Evolutionary conservation across 2,329 filamentous ascomycete species (phyloP).

Genomic region (Fusarium staphyleae): DNA sequence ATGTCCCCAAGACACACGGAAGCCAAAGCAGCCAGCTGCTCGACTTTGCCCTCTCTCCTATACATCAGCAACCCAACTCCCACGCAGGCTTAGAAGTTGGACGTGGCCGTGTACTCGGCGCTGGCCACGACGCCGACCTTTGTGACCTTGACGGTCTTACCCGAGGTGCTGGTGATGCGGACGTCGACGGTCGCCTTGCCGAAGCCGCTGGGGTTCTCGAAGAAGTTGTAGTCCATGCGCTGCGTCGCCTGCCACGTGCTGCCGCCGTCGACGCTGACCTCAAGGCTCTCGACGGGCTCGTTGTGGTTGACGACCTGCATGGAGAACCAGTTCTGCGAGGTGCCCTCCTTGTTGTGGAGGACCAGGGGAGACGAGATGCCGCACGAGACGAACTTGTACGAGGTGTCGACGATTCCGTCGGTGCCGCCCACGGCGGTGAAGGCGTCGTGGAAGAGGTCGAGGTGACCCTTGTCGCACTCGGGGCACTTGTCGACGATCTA

Average conservation of each 20-base stretch:
- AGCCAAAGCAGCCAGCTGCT: constrained; percentile 24
- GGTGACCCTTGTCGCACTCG: constrained; percentile 50
- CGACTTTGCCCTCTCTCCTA: not conserved
- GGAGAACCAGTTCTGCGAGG: constrained; percentile 51
- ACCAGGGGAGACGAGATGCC: constrained; percentile 51
- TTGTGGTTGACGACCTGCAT: constrained; percentile 70
- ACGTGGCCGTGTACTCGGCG: constrained; percentile 40
- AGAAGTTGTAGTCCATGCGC: constrained; percentile 66
- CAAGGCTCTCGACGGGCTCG: constrained; percentile 60
- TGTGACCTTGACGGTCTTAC: constrained; percentile 59
- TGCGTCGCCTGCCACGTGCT: constrained; percentile 64
- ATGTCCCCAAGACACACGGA: not conserved
- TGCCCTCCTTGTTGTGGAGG: constrained; percentile 55
- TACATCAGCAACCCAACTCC: not conserved
- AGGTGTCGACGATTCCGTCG: constrained; percentile 48
- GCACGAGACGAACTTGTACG: constrained; percentile 49
- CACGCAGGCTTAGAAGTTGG: constrained; percentile 43
- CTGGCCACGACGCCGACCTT: constrained; percentile 53
- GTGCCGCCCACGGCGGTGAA: constrained; percentile 49
- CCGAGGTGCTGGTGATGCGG: constrained; percentile 60
- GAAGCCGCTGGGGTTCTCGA: constrained; percentile 65
- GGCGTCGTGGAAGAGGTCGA: constrained; percentile 55
- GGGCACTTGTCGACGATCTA: constrained; percentile 56
- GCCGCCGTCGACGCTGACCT: constrained; percentile 68
- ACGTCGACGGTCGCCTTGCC: constrained; percentile 62